Conservation (phyloP, 1,284 basidiomycete species). For the Stygiomarasmius scandens region DNA sequence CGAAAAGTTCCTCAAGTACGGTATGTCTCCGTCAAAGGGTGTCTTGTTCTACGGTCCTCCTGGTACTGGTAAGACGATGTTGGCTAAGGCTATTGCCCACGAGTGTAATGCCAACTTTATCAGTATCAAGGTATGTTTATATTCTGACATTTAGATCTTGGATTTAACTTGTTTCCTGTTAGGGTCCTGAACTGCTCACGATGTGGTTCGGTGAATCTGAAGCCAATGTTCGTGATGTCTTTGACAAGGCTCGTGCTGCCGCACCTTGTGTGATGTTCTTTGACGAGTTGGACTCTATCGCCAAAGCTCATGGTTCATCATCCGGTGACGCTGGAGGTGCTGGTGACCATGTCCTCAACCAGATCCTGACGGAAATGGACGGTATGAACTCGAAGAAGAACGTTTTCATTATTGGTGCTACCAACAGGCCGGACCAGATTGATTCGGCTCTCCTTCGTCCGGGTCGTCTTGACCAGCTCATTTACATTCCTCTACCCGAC, state of each 20-base stretch:
- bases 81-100: slow-evolving; percentile 98
- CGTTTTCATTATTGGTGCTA: slow-evolving; percentile 98
- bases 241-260: slow-evolving; percentile 98
- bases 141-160: slow-evolving; percentile 23
- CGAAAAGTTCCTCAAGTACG: slow-evolving; percentile 99
- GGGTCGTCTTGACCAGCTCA: slow-evolving; percentile 95
- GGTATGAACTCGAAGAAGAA: slow-evolving; percentile 99
- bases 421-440: slow-evolving; percentile 99
- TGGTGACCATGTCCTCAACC: slow-evolving; percentile 96
- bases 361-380: slow-evolving; percentile 99
- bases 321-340: slow-evolving; percentile 93
- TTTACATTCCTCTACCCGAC: slow-evolving; percentile 94
- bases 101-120: slow-evolving; percentile 99
- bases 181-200: slow-evolving; percentile 95
- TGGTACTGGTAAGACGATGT: slow-evolving; percentile 94
- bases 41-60: slow-evolving; percentile 97
- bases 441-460: slow-evolving; percentile 97
- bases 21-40: slow-evolving; percentile 99
- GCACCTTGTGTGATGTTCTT: slow-evolving; percentile 99
- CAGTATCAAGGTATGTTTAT: slow-evolving; percentile 75
- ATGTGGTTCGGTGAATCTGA: slow-evolving; percentile 99
- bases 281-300: slow-evolving; percentile 98
- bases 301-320: slow-evolving; percentile 90
- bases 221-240: slow-evolving; percentile 98
- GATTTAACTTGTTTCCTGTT: slow-evolving; percentile 12